Base-by-base conservation (phyloP, 768 basidiomycete species). In the Pulveroboletus ravenelii region DNA sequence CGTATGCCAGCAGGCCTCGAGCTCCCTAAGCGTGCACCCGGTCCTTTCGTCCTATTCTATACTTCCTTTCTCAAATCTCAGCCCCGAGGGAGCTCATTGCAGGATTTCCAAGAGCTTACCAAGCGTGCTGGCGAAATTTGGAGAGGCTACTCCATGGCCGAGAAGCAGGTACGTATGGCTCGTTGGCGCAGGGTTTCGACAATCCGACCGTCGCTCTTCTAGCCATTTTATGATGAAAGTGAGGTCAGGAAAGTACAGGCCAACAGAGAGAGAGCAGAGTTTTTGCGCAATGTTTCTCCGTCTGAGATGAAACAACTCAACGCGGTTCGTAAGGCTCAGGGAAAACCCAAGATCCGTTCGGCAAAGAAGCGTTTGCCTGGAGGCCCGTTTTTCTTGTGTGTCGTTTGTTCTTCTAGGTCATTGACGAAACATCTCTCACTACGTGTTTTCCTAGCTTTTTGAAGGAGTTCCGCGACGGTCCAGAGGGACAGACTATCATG, bases 121-220 rank as follows among this genome's bases (percentile, higher is more conserved):
- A 68, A 50, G 49, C 51, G 62, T 17, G 61, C 66, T 7, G 54
- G 51, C 10, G 52, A 49, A 32, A 45, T 51, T 4, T 76, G 74
- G 75, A 61, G 41, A 1, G 51, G 41, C 5, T 52, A 74, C n/a
- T 52, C 72, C 5, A 58, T 56, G 10, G 55, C 48, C 4, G 69
- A 76, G 50, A 75, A 68, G 45, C 58, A 73, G 56, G 74, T 73
- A 31, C 20, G 63, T 48, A 20, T 50, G 12, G 3, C 46, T n/a
- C 27, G 34, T 32, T 14, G 2, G 9, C 23, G 1, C 25, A 3
- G 6, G 25, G 4, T 17, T 32, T 9, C n/a, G 39, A 12, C 6
- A 17, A 18, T 20, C 39, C 12, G 18, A 31, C n/a, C 18, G 25
- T 41, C 8, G 2, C 18, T 23, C 20, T 8, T 32, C n/a, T 47